A percentile compares a stretch with the other conserved stretches of the same genome.
Evolutionary conservation across 2,329 filamentous ascomycete genomes (phyloP).

Genomic region (Exophiala lecanii-corni): DNA sequence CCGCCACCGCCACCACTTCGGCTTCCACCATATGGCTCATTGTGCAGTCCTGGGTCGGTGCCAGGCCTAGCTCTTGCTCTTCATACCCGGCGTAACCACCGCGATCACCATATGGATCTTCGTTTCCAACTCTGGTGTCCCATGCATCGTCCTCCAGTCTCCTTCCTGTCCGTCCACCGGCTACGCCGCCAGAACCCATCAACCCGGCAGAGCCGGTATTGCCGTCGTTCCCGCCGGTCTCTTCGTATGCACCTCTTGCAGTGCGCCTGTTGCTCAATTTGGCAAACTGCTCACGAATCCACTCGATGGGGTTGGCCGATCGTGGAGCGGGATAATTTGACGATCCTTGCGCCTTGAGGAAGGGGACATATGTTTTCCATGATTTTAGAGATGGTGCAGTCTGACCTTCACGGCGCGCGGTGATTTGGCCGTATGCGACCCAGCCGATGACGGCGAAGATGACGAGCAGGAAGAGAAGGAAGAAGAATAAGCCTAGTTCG

Average conservation of each 20-base stretch:
- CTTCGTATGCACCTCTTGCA: constrained; percentile 68
- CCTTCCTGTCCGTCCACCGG: constrained; percentile 46
- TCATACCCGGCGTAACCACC: constrained; percentile 61
- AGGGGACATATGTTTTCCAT: constrained; percentile 63
- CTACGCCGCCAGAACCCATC: background rate
- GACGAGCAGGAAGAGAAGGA: constrained; percentile 63
- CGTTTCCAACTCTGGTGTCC: constrained; percentile 73
- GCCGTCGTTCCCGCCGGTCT: constrained; percentile 40
- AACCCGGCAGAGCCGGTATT: constrained; percentile 31
- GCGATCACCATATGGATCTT: constrained; percentile 46
- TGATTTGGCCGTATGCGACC: constrained; percentile 67
- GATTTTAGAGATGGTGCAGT: constrained; percentile 49
- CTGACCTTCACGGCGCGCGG: constrained; percentile 68
- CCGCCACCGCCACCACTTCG: constrained; percentile 41
- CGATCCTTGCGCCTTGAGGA: constrained; percentile 46
- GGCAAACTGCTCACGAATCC: constrained; percentile 64
- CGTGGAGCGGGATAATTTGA: constrained; percentile 50
- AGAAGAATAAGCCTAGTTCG: constrained; percentile 64
- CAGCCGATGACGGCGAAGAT: constrained; percentile 57
- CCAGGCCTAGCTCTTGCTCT: constrained; percentile 65
- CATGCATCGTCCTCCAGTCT: constrained; percentile 80
- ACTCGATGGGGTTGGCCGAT: constrained; percentile 63
- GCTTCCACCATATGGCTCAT: constrained; percentile 37
- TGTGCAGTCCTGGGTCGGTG: constrained; percentile 29
- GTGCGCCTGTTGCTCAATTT: constrained; percentile 62